These are phyloP conservation scores for Colletotrichum shisoi DNA, from an alignment of 2,329 filamentous ascomycete species.

Conservation along the genomic window DNA sequence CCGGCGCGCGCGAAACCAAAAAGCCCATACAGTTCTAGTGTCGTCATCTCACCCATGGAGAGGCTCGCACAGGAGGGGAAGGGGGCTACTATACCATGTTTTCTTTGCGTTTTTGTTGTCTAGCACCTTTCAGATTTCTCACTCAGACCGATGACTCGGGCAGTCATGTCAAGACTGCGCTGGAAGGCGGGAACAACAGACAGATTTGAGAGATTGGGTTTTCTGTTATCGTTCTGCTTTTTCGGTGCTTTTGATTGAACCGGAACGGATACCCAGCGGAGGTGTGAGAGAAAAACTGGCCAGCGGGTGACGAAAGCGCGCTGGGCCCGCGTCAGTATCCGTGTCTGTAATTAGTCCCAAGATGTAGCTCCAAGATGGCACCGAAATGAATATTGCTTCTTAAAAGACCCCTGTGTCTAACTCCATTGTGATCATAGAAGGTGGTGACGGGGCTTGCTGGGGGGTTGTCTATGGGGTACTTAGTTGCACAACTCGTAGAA, in stretches of 20 bases:
- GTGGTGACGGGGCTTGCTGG: no score
- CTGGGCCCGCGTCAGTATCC: neutral
- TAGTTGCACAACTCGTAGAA: no score
- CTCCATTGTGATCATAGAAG: no score
- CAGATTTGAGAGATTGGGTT: neutral
- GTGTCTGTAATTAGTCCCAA: neutral
- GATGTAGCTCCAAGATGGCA: neutral
- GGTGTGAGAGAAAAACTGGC: neutral
- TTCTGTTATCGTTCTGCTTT: neutral
- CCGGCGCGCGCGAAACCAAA: neutral
- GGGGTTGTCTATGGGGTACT: no score
- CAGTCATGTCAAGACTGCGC: neutral
- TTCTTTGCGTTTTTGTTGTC: slow-evolving; percentile 3
- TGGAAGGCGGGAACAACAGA: neutral
- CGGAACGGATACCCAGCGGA: neutral
- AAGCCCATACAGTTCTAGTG: slow-evolving; percentile 1
- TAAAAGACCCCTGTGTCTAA: neutral
- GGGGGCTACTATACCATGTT: slow-evolving; percentile 19
- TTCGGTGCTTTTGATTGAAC: neutral
- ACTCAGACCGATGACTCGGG: neutral
- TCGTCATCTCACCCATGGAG: slow-evolving; percentile 3
- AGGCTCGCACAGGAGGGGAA: neutral
- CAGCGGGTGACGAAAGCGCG: neutral
- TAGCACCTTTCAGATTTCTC: neutral
- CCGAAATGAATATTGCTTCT: neutral